Percentiles rank a stretch among this genome's conserved stretches.
phyloP scores from a whole-genome alignment of 208 protist species.

The Wallacemonas sp. region DNA sequence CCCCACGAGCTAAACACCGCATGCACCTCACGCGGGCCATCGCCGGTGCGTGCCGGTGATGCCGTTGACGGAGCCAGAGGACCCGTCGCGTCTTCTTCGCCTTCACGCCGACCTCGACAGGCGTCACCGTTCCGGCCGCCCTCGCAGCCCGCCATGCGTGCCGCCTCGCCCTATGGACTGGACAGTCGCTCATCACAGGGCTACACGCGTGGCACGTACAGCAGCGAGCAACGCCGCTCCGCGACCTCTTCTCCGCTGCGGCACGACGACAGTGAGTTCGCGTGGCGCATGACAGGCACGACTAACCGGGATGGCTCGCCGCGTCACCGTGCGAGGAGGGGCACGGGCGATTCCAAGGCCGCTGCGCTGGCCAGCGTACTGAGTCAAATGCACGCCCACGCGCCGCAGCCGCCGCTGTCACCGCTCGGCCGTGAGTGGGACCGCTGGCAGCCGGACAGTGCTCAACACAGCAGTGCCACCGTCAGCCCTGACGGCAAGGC shows the following conservation, averaged over 20 bases:
- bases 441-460: no score
- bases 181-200: not conserved
- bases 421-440: no score
- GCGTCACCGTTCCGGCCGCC: not conserved
- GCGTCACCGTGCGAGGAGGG: no score
- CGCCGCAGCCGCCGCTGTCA: no score
- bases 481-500: not conserved
- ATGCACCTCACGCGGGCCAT: not conserved
- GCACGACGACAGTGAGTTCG: no score
- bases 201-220: slow-evolving; percentile 21
- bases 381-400: not conserved
- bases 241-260: not conserved
- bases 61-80: not conserved
- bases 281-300: not conserved
- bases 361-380: not conserved
- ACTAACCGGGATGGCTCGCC: no score
- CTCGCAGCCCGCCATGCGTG: not conserved
- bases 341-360: no score
- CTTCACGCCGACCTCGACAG: not conserved
- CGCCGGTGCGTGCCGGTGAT: not conserved
- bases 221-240: slow-evolving; percentile 16
- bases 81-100: not conserved
- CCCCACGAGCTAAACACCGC: slow-evolving; percentile 12
- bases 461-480: no score
- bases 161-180: not conserved